Conservation (phyloP, 495 filamentous ascomycete species). For the Talaromyces adpressus region DNA sequence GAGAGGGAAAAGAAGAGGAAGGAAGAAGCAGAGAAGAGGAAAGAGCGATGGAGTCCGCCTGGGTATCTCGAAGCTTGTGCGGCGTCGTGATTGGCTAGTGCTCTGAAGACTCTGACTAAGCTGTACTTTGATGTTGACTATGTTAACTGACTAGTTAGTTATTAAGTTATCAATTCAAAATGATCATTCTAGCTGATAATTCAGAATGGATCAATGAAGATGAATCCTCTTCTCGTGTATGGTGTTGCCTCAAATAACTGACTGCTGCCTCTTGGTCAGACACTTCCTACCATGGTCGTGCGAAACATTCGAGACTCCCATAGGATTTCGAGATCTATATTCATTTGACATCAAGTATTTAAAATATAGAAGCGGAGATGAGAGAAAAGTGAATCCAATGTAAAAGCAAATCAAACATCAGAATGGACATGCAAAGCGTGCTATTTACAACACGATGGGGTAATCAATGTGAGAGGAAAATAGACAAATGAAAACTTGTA, state of each 20-base stretch:
- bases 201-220: too few species aligned
- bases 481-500: neutral
- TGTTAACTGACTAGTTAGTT: too few species aligned
- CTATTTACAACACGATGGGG: neutral
- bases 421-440: neutral
- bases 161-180: too few species aligned
- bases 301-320: neutral
- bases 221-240: neutral
- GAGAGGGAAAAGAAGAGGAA: slow-evolving; percentile 10
- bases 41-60: slow-evolving; percentile 1
- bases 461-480: neutral
- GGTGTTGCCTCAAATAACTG: neutral
- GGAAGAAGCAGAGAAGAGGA: slow-evolving; percentile 9
- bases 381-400: neutral
- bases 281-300: neutral
- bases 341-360: neutral
- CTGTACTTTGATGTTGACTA: neutral
- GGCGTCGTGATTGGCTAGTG: neutral
- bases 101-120: slow-evolving; percentile 4
- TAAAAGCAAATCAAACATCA: neutral
- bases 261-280: neutral
- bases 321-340: neutral
- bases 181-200: neutral
- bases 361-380: neutral
- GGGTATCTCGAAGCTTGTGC: slow-evolving; percentile 7